Base-by-base conservation (phyloP, 169 alveolate species). In the Pseudocohnilembus persalinus region DNA sequence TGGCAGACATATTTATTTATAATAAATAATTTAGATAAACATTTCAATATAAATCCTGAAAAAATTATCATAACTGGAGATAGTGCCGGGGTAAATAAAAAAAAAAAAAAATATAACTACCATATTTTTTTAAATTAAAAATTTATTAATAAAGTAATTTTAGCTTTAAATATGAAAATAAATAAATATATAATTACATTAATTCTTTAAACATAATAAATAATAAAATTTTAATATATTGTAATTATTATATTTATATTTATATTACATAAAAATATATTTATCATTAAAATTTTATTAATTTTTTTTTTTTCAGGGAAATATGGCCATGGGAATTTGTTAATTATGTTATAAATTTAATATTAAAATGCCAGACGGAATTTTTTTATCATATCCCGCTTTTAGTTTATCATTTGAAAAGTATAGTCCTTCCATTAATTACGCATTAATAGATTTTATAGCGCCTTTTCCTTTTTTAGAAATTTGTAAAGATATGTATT, bases 1-100 rank as follows among this genome's bases (percentile, higher is more conserved):
- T 96, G 95, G 95, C 92, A 96, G 82, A 95, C 93, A 25, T 96
- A 96, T 87, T 88, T 87, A 72, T 96, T 97, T 96, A 84, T 95
- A 29, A 32, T 95, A 27, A 87, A 90, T 64, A 78, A 94, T 78
- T 86, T 89, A 31, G 88, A 90, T 34, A 80, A 85, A 29, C 88
- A 84, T 20, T 77, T 94, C 15, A 90, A 89, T 65, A 76, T 92
- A 16, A 83, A 68, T 28, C 95, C 95, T 27, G 84, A 90, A 26
- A 81, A 86, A 30, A 83, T 93, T 20, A 84, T 91, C 1, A 35
- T 93, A 11, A 82, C 73, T 0, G 96, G 96, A 24, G 96, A 91
- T 77, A 87, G 93, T 34, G 95, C 96, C 0, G 96, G 96, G 25
- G 68, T 49, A 49, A 88, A 88, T 29, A 49, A 49, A 4, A n/a